A percentile compares a stretch with the other conserved stretches of the same genome.
These are phyloP conservation scores for Cutaneotrichosporon dermatis DNA, from an alignment of 1,284 basidiomycete genomes.

Conservation along the genomic window DNA sequence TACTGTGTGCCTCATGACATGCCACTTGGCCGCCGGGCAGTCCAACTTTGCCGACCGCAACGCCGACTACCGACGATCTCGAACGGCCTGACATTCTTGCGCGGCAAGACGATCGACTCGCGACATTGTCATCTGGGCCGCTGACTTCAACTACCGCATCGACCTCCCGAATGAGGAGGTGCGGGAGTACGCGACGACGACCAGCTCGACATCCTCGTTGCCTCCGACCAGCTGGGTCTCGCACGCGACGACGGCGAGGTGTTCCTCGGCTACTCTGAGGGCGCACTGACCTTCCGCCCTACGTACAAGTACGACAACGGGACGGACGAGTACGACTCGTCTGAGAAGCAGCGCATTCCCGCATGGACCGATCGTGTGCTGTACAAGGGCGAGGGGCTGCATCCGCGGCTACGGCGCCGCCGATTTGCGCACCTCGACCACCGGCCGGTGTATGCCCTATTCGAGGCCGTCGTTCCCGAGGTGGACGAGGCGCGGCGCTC, in stretches of 20 bases:
- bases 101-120: conserved; percentile 78
- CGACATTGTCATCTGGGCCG: conserved; percentile 86
- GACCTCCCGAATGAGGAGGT: conserved; percentile 77
- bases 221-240: conserved; percentile 75
- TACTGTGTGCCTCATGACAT: conserved; percentile 87
- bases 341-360: conserved; percentile 93
- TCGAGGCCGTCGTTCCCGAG: conserved; percentile 69
- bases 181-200: conserved; percentile 60
- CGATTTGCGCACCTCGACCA: conserved; percentile 89
- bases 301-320: conserved; percentile 54
- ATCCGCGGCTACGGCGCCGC: conserved; percentile 55
- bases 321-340: conserved; percentile 83
- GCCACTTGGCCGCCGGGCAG: conserved; percentile 90
- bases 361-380: conserved; percentile 98
- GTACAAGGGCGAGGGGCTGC: conserved; percentile 60
- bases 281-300: conserved; percentile 67
- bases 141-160: conserved; percentile 92
- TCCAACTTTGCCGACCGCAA: conserved; percentile 84
- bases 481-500: conserved; percentile 73
- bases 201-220: conserved; percentile 68
- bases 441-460: conserved; percentile 84
- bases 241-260: conserved; percentile 66
- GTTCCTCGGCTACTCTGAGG: conserved; percentile 83
- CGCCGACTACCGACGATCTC: conserved; percentile 86
- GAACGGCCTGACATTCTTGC: conserved; percentile 74